Percentiles rank a stretch among this genome's conserved stretches.
phyloP scores from a whole-genome alignment of 495 filamentous ascomycete species.

The Penicillium nucicola region DNA sequence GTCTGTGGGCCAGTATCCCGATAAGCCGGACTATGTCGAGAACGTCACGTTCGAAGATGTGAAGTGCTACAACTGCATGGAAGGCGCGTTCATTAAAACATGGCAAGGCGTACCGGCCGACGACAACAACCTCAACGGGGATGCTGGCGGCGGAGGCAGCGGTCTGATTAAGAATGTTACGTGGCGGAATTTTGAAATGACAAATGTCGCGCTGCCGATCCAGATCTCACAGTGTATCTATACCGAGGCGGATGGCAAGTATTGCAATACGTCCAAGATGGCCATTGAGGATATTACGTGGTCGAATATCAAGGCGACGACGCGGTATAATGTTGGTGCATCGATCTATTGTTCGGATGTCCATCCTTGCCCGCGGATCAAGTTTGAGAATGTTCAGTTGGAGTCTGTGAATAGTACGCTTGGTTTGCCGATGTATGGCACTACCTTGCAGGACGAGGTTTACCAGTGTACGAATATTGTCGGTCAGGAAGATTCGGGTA shows the following conservation, averaged over 20 bases:
- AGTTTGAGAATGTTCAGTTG: constrained; percentile 51
- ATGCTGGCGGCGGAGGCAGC: constrained; percentile 26
- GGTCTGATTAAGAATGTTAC: constrained; percentile 50
- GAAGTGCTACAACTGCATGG: constrained; percentile 36
- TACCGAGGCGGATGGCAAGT: constrained; percentile 27
- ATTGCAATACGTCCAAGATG: constrained; percentile 51
- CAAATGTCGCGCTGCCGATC: constrained; percentile 52
- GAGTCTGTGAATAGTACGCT: constrained; percentile 25
- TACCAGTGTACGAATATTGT: constrained; percentile 25
- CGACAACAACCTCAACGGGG: constrained; percentile 27
- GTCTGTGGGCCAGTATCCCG: constrained; percentile 43
- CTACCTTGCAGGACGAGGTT: constrained; percentile 20
- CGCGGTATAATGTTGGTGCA: constrained; percentile 50
- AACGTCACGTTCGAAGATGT: constrained; percentile 28
- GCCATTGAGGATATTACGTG: constrained; percentile 49
- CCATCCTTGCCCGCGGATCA: constrained; percentile 45
- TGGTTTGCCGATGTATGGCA: constrained; percentile 19
- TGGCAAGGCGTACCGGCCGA: constrained; percentile 34
- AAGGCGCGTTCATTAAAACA: constrained; percentile 56
- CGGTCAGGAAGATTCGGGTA: constrained; percentile 10
- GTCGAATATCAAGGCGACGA: constrained; percentile 56
- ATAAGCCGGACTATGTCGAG: constrained; percentile 25
- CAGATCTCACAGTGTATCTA: constrained; percentile 60
- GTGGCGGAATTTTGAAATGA: constrained; percentile 45
- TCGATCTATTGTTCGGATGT: constrained; percentile 51